Percentiles rank a stretch among this genome's conserved stretches.
phyloP scores from a whole-genome alignment of 2,329 filamentous ascomycete species.

The Alternaria triticina region DNA sequence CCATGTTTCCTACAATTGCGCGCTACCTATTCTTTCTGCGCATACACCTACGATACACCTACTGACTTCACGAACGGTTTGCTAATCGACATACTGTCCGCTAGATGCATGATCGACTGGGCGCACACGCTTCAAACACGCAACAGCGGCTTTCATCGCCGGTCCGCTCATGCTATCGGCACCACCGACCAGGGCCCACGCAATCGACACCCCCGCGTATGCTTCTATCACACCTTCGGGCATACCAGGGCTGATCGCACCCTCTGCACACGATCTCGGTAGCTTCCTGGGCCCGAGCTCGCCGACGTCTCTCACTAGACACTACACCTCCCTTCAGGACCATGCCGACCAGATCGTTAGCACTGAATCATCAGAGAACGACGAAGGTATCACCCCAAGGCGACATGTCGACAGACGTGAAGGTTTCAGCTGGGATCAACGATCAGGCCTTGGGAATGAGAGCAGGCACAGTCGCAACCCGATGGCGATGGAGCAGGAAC shows the following conservation, averaged over 20 bases:
- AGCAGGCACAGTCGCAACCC: conserved; percentile 14
- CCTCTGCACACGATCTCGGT: conserved; percentile 6
- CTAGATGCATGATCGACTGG: conserved; percentile 18
- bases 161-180: conserved; percentile 22
- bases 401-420: conserved; percentile 27
- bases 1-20: conserved; percentile 4
- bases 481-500: conserved; percentile 16
- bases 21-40: conserved; percentile 4
- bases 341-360: conserved; percentile 27
- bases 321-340: conserved; percentile 35
- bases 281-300: conserved; percentile 1
- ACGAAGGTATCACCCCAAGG: conserved; percentile 18
- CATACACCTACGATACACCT: conserved; percentile 1
- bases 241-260: not conserved
- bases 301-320: conserved; percentile 14
- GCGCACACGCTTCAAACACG: conserved; percentile 14
- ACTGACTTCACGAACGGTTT: not conserved
- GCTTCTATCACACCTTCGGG: not conserved
- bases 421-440: conserved; percentile 33
- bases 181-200: conserved; percentile 4
- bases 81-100: not conserved
- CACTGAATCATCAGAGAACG: not conserved
- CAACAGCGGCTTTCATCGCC: conserved; percentile 11
- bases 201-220: conserved; percentile 10
- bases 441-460: conserved; percentile 7